Percentiles rank a stretch among this genome's conserved stretches.
These are phyloP conservation scores for Austroboletus niveus DNA, from an alignment of 1,284 basidiomycete genomes.

Conservation along the genomic window DNA sequence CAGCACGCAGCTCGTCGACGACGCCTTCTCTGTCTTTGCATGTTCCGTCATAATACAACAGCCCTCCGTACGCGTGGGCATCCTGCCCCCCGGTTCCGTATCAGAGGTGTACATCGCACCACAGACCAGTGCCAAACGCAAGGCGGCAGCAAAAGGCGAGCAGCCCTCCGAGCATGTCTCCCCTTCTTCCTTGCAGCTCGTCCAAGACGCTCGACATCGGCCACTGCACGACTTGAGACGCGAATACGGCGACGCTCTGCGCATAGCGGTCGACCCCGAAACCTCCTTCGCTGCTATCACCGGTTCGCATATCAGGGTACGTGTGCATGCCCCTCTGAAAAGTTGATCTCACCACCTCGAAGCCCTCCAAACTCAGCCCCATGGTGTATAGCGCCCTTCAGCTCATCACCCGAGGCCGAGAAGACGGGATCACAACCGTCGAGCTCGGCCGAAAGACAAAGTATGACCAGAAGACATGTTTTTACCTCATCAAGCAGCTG, in stretches of 20 bases:
- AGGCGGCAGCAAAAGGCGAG: slow-evolving; percentile 56
- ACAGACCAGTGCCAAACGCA: slow-evolving; percentile 61
- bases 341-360: slow-evolving; percentile 6
- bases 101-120: slow-evolving; percentile 75
- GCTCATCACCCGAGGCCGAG: slow-evolving; percentile 76
- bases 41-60: slow-evolving; percentile 77
- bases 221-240: slow-evolving; percentile 53
- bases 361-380: slow-evolving; percentile 78
- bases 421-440: slow-evolving; percentile 74
- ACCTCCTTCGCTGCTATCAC: slow-evolving; percentile 77
- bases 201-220: slow-evolving; percentile 51
- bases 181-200: slow-evolving; percentile 42
- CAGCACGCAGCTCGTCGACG: slow-evolving; percentile 62
- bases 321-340: slow-evolving; percentile 21
- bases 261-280: slow-evolving; percentile 74
- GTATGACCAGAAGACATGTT: slow-evolving; percentile 88
- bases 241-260: slow-evolving; percentile 58
- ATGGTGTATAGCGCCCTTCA: slow-evolving; percentile 88
- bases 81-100: slow-evolving; percentile 51
- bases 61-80: slow-evolving; percentile 69
- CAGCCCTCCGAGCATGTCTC: slow-evolving; percentile 41
- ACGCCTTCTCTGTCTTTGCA: slow-evolving; percentile 73
- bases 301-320: slow-evolving; percentile 76
- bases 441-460: slow-evolving; percentile 75
- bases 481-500: slow-evolving; percentile 78